Conservation (phyloP, 768 basidiomycete species). For the Boletus edulis region DNA sequence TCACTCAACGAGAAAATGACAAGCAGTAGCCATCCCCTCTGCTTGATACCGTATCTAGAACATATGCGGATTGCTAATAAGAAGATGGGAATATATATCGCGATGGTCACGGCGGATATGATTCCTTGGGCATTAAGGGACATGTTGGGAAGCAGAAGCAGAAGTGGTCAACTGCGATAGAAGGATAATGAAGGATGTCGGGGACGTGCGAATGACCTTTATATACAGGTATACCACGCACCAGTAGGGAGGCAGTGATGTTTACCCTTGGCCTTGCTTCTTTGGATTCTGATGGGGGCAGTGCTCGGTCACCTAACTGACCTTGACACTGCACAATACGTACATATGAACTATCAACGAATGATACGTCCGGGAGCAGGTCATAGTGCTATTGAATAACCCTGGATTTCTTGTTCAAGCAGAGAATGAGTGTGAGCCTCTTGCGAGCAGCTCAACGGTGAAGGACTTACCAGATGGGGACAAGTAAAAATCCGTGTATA, state of each 20-base stretch:
- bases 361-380: not conserved
- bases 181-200: not conserved
- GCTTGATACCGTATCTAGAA: conserved; percentile 53
- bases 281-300: conserved; percentile 9
- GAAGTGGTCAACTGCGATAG: not conserved
- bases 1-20: conserved; percentile 56
- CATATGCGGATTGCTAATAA: conserved; percentile 44
- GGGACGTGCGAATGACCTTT: conserved; percentile 21
- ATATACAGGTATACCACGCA: conserved; percentile 11
- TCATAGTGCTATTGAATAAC: not conserved
- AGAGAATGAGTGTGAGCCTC: not conserved
- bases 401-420: not conserved
- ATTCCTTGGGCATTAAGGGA: conserved; percentile 41
- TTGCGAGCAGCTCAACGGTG: not conserved
- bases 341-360: not conserved
- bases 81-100: conserved; percentile 57
- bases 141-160: conserved; percentile 23
- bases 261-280: not conserved
- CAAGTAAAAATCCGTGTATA: no score
- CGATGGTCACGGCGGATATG: conserved; percentile 59
- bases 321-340: not conserved
- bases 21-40: conserved; percentile 70
- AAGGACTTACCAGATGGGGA: not conserved
- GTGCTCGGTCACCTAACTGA: not conserved
- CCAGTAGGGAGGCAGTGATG: conserved; percentile 19